Base-by-base conservation (phyloP, 108 stramenopile genomes). In the Schizochytrium sp. region DNA sequence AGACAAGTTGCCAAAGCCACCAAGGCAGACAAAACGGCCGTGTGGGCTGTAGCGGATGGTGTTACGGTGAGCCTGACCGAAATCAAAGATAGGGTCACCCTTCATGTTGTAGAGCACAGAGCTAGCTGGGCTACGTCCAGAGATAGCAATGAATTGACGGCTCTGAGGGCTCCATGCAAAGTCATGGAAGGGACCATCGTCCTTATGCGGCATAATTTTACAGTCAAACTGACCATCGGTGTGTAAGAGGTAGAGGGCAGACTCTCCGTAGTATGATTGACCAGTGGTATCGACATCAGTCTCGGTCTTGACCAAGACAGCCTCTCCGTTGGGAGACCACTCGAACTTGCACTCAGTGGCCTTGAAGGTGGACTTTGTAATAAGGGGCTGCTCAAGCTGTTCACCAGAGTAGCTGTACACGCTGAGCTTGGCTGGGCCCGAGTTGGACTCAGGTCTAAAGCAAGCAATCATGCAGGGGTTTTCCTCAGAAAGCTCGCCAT, bases 61-160 rank as follows among this genome's bases (percentile, higher is more conserved):
- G 92, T 99, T 98, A 49, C 97, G 89, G 91, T 98, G 98, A 0
- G 96, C 96, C 88, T 94, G 94, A 5, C 99, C 99, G 91, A 98
- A 98, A 56, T 97, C 89, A 89, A 97, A 99, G n/a, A 94, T 94
- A 7, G 96, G 94, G 88, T 98, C 96, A 19, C 94, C 97, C 61
- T 96, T 96, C 40, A 87, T 96, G 88, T 98, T 96, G 93, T 97
- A 98, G 40, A 99, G 87, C 12, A 93, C 89, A 17, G 91, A 73
- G 28, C 28, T 46, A 46, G 92, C 72, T 2, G 93, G 93, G 91
- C 92, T 92, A 56, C 53, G 89, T 13, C 93, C 93, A 4, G 93
- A 93, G 55, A 91, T 61, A 12, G 92, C 91, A n/a, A 93, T 76
- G 56, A 94, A 94, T n/a, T 53, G 58, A 5, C 38, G 89, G 3